Percentiles rank a stretch among this genome's conserved stretches.
Conservation (phyloP, 495 filamentous ascomycete species). For the Penicillium maclennaniae region DNA sequence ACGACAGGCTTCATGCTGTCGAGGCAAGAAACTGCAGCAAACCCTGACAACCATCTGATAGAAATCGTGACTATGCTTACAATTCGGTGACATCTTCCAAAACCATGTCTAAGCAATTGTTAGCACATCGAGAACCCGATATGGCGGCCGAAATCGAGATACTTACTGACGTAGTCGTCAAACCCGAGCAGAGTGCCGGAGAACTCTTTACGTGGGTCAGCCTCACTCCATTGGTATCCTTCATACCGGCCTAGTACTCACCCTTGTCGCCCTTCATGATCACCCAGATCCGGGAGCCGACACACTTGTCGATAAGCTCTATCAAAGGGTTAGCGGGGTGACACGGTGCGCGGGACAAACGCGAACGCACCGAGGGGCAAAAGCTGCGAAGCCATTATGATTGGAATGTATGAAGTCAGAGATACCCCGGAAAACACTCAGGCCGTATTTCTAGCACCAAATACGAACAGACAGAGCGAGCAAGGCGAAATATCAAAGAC, state of each 20-base stretch:
- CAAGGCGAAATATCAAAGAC: constrained; percentile 12
- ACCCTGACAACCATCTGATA: not conserved
- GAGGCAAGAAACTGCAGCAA: not conserved
- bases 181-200: constrained; percentile 90
- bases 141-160: constrained; percentile 4
- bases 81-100: constrained; percentile 96
- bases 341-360: constrained; percentile 1
- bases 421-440: not conserved
- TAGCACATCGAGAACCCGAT: constrained; percentile 8
- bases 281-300: constrained; percentile 96
- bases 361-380: constrained; percentile 62
- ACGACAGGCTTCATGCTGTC: not conserved
- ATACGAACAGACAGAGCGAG: not conserved
- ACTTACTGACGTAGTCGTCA: constrained; percentile 99
- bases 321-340: constrained; percentile 22
- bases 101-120: constrained; percentile 75
- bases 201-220: constrained; percentile 64
- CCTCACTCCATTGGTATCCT: not conserved
- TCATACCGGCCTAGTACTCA: constrained; percentile 21
- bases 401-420: not conserved
- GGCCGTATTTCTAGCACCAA: not conserved
- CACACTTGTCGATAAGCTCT: constrained; percentile 99
- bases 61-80: constrained; percentile 48
- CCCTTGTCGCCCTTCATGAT: constrained; percentile 99
- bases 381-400: constrained; percentile 71